phyloP scores from a whole-genome alignment of 2,329 filamentous ascomycete genomes.

The Ophiostoma novo-ulmi region DNA sequence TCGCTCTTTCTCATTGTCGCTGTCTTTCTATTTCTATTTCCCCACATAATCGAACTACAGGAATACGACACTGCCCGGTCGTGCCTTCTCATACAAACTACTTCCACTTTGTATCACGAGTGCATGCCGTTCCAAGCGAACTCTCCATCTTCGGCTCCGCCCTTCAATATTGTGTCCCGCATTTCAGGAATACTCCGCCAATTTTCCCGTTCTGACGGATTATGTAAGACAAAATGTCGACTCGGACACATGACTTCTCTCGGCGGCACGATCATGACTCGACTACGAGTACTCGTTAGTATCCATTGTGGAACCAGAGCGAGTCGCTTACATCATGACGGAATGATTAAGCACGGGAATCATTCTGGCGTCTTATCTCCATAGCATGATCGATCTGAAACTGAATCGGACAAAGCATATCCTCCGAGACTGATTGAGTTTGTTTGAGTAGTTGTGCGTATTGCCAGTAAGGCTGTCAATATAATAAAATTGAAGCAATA shows the following conservation, averaged over 20 bases:
- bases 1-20: background rate
- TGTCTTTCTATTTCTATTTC: background rate
- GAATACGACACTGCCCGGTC: background rate
- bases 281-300: background rate
- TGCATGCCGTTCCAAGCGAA: background rate
- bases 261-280: background rate
- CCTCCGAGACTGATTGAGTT: background rate
- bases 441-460: background rate
- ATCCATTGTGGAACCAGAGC: background rate
- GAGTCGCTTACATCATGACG: background rate
- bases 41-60: background rate
- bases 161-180: background rate
- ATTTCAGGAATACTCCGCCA: background rate
- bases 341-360: slow-evolving; percentile 2
- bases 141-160: slow-evolving; percentile 4
- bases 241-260: background rate
- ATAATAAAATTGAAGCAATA: no score
- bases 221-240: background rate
- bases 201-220: background rate
- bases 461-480: background rate
- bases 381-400: background rate
- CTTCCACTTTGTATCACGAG: background rate
- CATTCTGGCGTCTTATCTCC: background rate
- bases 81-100: background rate
- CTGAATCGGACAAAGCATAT: background rate